These are phyloP conservation scores for Avena eriantha DNA, from an alignment of 176 grass and related monocot species.

Conservation along the genomic window DNA sequence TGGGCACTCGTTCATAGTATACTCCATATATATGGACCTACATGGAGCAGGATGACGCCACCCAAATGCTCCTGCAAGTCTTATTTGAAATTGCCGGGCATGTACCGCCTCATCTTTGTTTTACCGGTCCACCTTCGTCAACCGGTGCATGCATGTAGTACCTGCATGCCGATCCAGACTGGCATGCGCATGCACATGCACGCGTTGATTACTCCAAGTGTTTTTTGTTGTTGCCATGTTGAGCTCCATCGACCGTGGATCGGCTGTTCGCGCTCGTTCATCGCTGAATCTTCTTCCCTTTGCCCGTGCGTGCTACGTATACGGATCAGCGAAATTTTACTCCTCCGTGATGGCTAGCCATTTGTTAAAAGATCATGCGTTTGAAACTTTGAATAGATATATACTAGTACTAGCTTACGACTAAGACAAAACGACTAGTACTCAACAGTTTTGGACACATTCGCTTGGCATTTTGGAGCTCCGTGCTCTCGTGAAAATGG, in stretches of 20 bases:
- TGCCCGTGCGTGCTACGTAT: neutral
- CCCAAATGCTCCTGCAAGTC: neutral
- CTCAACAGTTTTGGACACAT: neutral
- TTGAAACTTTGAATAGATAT: neutral
- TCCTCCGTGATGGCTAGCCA: neutral
- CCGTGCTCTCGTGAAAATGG: too few relatives aligned
- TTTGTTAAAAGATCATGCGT: neutral
- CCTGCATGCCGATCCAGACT: conserved; percentile 12
- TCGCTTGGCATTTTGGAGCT: conserved; percentile 10
- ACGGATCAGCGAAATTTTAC: neutral
- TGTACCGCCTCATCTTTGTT: neutral
- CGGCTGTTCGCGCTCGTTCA: neutral
- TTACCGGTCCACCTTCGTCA: neutral
- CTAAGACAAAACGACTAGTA: neutral
- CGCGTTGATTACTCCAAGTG: neutral
- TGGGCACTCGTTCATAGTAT: too few relatives aligned
- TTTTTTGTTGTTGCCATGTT: neutral
- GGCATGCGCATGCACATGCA: neutral
- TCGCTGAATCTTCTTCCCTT: conserved; percentile 14
- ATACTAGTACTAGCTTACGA: neutral
- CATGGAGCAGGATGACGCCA: neutral
- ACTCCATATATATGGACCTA: too few relatives aligned
- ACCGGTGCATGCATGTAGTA: neutral
- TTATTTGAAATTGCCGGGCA: conserved; percentile 37
- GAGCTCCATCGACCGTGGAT: neutral